Conservation (phyloP, 1,139 yeast genomes). For the Sugiyamaella xylanicola region DNA sequence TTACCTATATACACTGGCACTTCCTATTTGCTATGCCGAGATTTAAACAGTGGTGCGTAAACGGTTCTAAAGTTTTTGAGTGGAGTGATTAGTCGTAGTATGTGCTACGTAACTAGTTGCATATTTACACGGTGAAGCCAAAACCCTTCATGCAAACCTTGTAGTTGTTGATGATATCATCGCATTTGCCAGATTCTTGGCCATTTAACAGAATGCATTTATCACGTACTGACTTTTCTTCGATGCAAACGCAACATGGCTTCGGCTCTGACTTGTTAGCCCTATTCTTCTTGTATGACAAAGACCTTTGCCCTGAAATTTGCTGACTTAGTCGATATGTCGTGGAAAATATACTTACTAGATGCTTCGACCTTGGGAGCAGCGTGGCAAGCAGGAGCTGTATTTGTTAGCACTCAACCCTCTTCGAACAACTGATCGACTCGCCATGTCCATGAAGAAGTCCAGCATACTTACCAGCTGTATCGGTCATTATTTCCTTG, state of each 20-base stretch:
- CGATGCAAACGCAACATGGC: conserved; percentile 95
- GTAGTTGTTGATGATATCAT: conserved; percentile 66
- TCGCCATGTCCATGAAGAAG: background rate
- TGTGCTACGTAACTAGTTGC: background rate
- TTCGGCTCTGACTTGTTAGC: conserved; percentile 58
- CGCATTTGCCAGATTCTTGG: conserved; percentile 82
- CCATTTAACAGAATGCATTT: conserved; percentile 84
- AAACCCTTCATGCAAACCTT: conserved; percentile 88
- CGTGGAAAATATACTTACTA: too few species aligned
- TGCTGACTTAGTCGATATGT: too few species aligned
- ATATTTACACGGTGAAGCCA: conserved; percentile 61
- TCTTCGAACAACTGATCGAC: background rate
- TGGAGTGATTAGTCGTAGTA: too few species aligned
- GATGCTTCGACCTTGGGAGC: conserved; percentile 14
- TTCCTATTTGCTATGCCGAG: too few species aligned
- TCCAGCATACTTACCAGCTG: conserved; percentile 11
- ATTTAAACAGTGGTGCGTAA: too few species aligned
- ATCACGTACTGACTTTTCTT: conserved; percentile 81
- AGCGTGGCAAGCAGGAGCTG: conserved; percentile 17
- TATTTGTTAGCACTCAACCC: background rate
- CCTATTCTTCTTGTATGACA: too few species aligned
- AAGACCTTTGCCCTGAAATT: too few species aligned
- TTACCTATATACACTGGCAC: background rate
- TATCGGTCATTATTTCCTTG: conserved; percentile 1
- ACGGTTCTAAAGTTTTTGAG: too few species aligned